phyloP scores from a whole-genome alignment of 768 basidiomycete genomes.

The Trametes elegans region DNA sequence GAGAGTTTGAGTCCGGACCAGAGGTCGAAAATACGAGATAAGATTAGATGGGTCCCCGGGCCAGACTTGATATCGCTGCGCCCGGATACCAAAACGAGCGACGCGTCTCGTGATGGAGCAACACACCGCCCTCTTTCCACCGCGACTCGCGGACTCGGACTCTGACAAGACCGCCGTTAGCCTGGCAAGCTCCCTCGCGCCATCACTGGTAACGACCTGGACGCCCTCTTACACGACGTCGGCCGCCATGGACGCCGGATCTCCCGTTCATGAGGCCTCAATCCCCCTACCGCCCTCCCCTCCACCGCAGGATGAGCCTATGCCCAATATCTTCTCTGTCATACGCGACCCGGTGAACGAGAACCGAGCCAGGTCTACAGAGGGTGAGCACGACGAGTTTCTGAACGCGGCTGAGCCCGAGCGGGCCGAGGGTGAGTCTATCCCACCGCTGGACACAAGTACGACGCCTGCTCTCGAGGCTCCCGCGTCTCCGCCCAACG shows the following conservation, averaged over 20 bases:
- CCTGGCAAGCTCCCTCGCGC: constrained; percentile 2
- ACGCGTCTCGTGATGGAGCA: constrained; percentile 22
- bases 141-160: constrained; percentile 8
- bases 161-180: not conserved
- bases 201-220: constrained; percentile 13
- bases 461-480: not conserved
- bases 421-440: not conserved
- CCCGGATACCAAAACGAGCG: constrained; percentile 8
- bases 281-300: constrained; percentile 29
- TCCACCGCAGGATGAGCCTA: constrained; percentile 21
- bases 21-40: not conserved
- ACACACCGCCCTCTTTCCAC: constrained; percentile 19
- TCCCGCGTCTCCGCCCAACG: not conserved
- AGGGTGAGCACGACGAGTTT: not conserved
- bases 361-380: constrained; percentile 13
- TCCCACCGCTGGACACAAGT: not conserved
- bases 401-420: not conserved
- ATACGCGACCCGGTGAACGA: constrained; percentile 22
- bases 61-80: constrained; percentile 6
- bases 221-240: not conserved
- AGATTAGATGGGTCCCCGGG: not conserved
- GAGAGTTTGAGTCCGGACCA: not conserved
- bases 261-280: constrained; percentile 21
- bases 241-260: constrained; percentile 21
- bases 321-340: constrained; percentile 13